Base-by-base conservation (phyloP, 805 yeast genomes). In the Candida orba region DNA sequence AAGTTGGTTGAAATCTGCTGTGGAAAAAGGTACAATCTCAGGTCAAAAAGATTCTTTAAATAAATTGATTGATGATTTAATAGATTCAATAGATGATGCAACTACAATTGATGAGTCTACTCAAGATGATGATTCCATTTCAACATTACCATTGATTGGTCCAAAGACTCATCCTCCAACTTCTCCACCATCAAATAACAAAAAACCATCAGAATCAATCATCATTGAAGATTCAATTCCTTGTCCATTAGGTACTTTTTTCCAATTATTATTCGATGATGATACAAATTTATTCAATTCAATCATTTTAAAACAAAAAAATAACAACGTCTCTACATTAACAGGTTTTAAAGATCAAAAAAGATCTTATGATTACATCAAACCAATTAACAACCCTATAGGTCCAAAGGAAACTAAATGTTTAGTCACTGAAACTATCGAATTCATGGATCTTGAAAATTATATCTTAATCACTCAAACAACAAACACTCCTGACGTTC, bases 371-470 rank as follows among this genome's bases (percentile, higher is more conserved):
- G 70, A 73, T 5, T 93, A 90, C 60, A 72, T 75, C 37, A 86
- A 86, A 62, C 88, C 87, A 2, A 68, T 93, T 45, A 77, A 77
- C 41, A 87, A 77, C 33, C 77, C 96, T 0, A 78, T 93, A 39
- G 99, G 99, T 0, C 99, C 99, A 8, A 88, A 87, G 56, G 86
- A 90, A 31, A 89, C 99, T 4, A 78, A 73, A 47, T 86, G 95
- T 57, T 50, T 64, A 13, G 77, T 76, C 23, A 65, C 65, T 4
- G 96, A 89, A 53, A 66, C 72, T 0, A 68, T 85, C 22, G 76
- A 78, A 40, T 64, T 70, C 40, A 68, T 72, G 56, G 83, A 85
- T 54, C 68, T 72, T 47, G 68, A 76, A 14, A 69, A 72, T 15
- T 73, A 72, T 50, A 73, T 87, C 17, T 73, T 78, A 45, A 78